These are phyloP conservation scores for Meripilus lineatus DNA, from an alignment of 1,284 basidiomycete genomes.

Conservation along the genomic window DNA sequence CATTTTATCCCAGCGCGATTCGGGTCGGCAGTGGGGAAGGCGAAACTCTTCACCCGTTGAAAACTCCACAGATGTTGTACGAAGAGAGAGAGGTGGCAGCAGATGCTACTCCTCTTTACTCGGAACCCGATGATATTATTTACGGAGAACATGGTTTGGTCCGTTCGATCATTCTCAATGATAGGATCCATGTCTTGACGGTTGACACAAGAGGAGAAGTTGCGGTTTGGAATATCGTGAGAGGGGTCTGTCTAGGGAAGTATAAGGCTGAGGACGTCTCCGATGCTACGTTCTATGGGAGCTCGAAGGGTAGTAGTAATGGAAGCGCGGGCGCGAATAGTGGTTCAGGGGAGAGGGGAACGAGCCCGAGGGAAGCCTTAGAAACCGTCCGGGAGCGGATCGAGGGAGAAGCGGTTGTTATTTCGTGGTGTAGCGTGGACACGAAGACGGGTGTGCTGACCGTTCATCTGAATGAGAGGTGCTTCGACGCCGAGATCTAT, in stretches of 20 bases:
- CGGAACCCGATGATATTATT: conserved; percentile 68
- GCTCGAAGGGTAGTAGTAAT: conserved; percentile 20
- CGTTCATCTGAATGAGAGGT: conserved; percentile 83
- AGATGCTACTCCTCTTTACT: conserved; percentile 68
- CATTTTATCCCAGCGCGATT: conserved; percentile 22
- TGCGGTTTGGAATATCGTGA: conserved; percentile 89
- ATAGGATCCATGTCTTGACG: conserved; percentile 88
- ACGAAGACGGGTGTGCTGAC: conserved; percentile 87
- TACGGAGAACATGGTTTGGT: conserved; percentile 81
- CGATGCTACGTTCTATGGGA: conserved; percentile 36
- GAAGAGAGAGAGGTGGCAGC: conserved; percentile 79
- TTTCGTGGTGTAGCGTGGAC: conserved; percentile 86
- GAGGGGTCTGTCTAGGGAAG: conserved; percentile 72
- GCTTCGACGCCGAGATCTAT: conserved; percentile 95
- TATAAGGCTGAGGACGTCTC: conserved; percentile 65
- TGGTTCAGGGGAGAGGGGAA: conserved; percentile 41
- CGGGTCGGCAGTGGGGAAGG: neutral
- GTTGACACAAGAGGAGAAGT: conserved; percentile 86
- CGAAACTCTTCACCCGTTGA: conserved; percentile 32
- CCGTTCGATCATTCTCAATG: conserved; percentile 81
- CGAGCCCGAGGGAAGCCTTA: conserved; percentile 76
- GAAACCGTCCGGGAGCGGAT: conserved; percentile 86
- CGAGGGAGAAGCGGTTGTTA: conserved; percentile 87
- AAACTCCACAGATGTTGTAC: conserved; percentile 51
- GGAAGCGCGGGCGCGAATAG: conserved; percentile 27